These are phyloP conservation scores for Vitis labrusca DNA, from an alignment of 164 flowering plant genomes.

Conservation along the genomic window DNA sequence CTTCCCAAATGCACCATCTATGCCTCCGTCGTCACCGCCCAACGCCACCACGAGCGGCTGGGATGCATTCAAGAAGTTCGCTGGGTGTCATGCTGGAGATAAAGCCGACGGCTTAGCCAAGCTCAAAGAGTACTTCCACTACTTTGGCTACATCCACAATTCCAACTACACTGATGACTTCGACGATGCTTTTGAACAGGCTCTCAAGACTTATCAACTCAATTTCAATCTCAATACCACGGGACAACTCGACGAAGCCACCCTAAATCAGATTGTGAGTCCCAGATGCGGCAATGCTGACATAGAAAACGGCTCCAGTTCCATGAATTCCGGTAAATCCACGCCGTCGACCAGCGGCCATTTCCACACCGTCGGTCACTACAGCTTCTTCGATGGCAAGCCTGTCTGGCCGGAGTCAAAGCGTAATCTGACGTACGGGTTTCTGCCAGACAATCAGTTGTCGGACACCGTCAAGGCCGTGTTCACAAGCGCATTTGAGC, in stretches of 20 bases:
- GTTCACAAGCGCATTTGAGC: constrained; percentile 48
- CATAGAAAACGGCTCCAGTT: constrained; percentile 34
- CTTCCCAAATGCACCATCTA: constrained; percentile 36
- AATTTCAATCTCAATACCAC: constrained; percentile 54
- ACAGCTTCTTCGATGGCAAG: constrained; percentile 50
- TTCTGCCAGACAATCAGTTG: constrained; percentile 38
- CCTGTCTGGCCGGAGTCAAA: constrained; percentile 55
- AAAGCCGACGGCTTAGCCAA: constrained; percentile 38
- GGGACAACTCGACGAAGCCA: constrained; percentile 40
- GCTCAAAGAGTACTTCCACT: constrained; percentile 44
- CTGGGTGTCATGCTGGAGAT: constrained; percentile 50
- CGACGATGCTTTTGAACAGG: constrained; percentile 53
- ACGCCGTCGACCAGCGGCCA: neutral
- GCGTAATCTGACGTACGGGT: constrained; percentile 51
- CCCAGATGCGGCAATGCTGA: constrained; percentile 52
- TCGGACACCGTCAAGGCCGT: constrained; percentile 31
- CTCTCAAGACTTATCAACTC: constrained; percentile 57
- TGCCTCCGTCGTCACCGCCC: constrained; percentile 20
- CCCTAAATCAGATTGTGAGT: constrained; percentile 22
- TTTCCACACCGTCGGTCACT: constrained; percentile 51
- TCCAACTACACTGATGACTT: constrained; percentile 52
- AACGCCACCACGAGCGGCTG: constrained; percentile 32
- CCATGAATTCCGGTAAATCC: constrained; percentile 36
- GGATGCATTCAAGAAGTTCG: constrained; percentile 38
- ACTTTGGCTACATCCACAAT: constrained; percentile 59